These are phyloP conservation scores for Erysimum pusillum DNA, from an alignment of 441 rosid genomes.

Conservation along the genomic window DNA sequence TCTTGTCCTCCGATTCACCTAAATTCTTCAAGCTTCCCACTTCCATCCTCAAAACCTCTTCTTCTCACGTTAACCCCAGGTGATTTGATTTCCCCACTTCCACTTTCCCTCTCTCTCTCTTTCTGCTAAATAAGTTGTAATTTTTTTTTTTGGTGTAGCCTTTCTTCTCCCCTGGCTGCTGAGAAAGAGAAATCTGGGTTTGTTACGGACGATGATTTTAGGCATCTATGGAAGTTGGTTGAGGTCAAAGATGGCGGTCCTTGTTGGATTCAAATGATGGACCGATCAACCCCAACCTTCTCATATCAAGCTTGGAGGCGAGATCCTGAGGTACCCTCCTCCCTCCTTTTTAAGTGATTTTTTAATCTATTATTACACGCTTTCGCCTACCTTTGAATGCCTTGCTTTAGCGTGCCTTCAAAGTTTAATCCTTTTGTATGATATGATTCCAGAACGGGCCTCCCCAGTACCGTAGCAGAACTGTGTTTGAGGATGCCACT, in stretches of 20 bases:
- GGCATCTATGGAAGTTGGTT: conserved; percentile 72
- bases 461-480: conserved; percentile 87
- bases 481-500: conserved; percentile 85
- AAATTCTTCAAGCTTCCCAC: conserved; percentile 56
- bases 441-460: conserved; percentile 66
- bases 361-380: background rate
- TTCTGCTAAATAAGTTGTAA: background rate
- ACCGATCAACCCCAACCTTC: conserved; percentile 75
- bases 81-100: background rate
- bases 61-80: conserved; percentile 59
- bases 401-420: background rate
- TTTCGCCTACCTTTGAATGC: background rate
- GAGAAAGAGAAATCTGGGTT: conserved; percentile 50
- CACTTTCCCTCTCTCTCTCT: background rate
- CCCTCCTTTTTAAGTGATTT: background rate
- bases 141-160: conserved; percentile 21
- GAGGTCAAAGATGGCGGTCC: conserved; percentile 96
- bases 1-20: conserved; percentile 34
- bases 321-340: conserved; percentile 76
- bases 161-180: conserved; percentile 46
- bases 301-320: conserved; percentile 89
- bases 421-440: background rate
- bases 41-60: conserved; percentile 53
- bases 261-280: conserved; percentile 96
- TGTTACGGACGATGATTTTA: conserved; percentile 70